These are phyloP conservation scores for Scheffersomyces titani DNA, from an alignment of 1,139 yeast species.

Conservation along the genomic window DNA sequence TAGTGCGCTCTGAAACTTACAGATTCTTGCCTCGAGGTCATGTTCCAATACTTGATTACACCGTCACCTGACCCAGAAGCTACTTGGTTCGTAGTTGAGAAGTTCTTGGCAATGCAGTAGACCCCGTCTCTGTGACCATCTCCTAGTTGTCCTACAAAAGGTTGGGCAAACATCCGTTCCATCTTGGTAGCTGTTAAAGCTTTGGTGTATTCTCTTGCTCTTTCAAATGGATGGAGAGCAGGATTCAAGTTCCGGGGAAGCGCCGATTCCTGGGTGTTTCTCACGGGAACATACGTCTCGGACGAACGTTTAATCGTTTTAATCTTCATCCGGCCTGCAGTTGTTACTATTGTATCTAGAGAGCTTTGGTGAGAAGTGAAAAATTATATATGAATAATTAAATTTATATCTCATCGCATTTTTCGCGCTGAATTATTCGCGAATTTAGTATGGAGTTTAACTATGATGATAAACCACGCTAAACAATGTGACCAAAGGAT, in stretches of 20 bases:
- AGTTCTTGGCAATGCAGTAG: conserved; percentile 84
- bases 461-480: background rate
- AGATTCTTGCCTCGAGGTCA: conserved; percentile 69
- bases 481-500: background rate
- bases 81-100: conserved; percentile 64
- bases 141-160: conserved; percentile 93
- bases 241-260: conserved; percentile 91
- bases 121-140: conserved; percentile 95
- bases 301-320: conserved; percentile 89
- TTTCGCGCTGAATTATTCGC: background rate
- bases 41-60: conserved; percentile 88
- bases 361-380: background rate
- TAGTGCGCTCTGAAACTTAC: conserved; percentile 86
- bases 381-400: background rate
- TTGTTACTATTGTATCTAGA: background rate
- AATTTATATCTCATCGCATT: background rate
- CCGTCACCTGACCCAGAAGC: conserved; percentile 98
- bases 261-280: conserved; percentile 85
- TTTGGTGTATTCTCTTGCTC: conserved; percentile 94
- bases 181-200: conserved; percentile 94
- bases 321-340: conserved; percentile 57
- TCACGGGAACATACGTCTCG: conserved; percentile 88
- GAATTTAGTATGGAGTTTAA: background rate
- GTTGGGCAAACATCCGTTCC: conserved; percentile 97
- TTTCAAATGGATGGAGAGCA: conserved; percentile 92